A percentile compares a stretch with the other conserved stretches of the same genome.
Conservation (phyloP, 2,329 filamentous ascomycete species). For the Stromatinia cepivora region DNA sequence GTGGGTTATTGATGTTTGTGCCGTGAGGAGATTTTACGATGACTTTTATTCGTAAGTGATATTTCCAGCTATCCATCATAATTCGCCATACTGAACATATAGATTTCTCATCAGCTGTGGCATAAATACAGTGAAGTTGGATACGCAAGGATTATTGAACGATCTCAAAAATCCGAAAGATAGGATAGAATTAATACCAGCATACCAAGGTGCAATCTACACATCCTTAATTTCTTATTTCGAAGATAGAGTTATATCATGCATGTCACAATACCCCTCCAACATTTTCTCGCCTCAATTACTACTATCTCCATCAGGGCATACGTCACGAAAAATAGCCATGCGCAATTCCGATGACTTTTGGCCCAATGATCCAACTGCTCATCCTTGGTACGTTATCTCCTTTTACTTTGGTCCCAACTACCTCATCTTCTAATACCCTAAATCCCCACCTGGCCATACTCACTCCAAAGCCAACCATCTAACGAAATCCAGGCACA, state of each 20-base stretch:
- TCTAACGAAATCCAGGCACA: conserved; percentile 20
- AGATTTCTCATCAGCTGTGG: conserved; percentile 27
- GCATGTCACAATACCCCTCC: conserved; percentile 27
- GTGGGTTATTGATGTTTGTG: conserved; percentile 24
- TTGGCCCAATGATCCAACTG: conserved; percentile 25
- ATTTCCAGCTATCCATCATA: too few species aligned
- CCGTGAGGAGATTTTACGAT: conserved; percentile 25
- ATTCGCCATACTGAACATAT: not conserved
- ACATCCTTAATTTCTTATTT: conserved; percentile 22
- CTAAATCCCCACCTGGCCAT: too few species aligned
- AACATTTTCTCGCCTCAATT: conserved; percentile 25
- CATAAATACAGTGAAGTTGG: conserved; percentile 25
- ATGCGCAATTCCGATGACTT: conserved; percentile 30
- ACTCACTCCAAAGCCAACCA: not conserved
- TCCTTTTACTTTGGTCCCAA: not conserved
- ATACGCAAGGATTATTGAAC: conserved; percentile 27
- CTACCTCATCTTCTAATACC: too few species aligned
- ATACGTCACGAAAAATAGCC: not conserved
- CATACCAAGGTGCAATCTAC: conserved; percentile 25
- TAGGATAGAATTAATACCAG: conserved; percentile 19
- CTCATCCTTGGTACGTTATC: conserved; percentile 25
- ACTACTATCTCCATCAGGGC: conserved; percentile 18
- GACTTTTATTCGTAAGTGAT: conserved; percentile 27
- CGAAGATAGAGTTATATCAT: conserved; percentile 26
- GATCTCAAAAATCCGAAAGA: conserved; percentile 10